phyloP scores from a whole-genome alignment of 805 yeast species.

The Candida methanosorbosa region DNA sequence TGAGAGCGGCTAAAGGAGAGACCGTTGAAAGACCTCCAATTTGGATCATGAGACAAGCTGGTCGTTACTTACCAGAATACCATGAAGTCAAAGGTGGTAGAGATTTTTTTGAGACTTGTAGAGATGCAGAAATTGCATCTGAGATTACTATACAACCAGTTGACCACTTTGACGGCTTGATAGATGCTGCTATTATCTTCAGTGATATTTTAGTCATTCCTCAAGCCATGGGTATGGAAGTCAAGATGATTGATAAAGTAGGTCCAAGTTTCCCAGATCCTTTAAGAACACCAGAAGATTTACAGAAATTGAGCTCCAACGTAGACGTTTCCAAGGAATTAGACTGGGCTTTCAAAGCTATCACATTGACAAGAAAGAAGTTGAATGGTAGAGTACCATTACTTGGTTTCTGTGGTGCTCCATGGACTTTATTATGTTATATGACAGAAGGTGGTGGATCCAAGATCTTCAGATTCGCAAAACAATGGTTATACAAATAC shows the following conservation, averaged over 20 bases:
- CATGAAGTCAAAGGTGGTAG: conserved; percentile 77
- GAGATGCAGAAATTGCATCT: conserved; percentile 89
- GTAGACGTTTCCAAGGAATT: conserved; percentile 71
- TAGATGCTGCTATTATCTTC: conserved; percentile 96
- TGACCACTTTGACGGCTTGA: conserved; percentile 76
- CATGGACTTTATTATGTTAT: conserved; percentile 94
- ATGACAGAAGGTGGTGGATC: conserved; percentile 98
- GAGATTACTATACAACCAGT: conserved; percentile 94
- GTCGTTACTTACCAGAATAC: conserved; percentile 86
- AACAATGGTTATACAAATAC: conserved; percentile 83
- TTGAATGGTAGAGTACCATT: conserved; percentile 88
- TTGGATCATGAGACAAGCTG: conserved; percentile 99
- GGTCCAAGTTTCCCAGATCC: conserved; percentile 95
- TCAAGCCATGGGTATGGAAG: conserved; percentile 96
- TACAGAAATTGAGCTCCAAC: conserved; percentile 41
- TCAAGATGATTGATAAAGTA: conserved; percentile 86
- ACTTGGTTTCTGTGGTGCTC: conserved; percentile 94
- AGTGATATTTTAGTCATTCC: conserved; percentile 94
- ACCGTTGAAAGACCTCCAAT: conserved; percentile 93
- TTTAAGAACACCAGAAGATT: conserved; percentile 63
- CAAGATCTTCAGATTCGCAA: conserved; percentile 80
- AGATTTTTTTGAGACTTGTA: conserved; percentile 92
- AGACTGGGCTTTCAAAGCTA: conserved; percentile 94
- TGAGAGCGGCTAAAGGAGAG: conserved; percentile 89
- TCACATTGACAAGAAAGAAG: conserved; percentile 80